A percentile compares a stretch with the other conserved stretches of the same genome.
Conservation (phyloP, 1,139 yeast genomes). For the Diutina mesorugosa region DNA sequence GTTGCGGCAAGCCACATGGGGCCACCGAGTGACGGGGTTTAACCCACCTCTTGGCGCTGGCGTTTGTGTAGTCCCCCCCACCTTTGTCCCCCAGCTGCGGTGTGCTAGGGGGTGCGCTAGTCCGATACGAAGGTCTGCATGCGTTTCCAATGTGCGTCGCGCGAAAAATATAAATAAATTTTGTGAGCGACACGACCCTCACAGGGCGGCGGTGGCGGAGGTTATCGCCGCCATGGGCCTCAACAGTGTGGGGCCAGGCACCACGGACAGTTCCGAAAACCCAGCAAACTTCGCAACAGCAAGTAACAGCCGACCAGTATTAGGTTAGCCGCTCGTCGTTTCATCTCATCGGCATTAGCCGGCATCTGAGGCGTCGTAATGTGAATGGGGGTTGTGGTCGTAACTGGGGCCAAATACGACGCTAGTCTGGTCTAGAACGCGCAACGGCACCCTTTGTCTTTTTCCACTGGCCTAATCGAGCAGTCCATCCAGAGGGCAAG, state of each 20-base stretch:
- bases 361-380: no score
- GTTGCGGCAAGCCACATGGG: no score
- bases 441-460: neutral
- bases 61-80: neutral
- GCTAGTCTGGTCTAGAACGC: neutral
- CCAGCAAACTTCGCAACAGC: no score
- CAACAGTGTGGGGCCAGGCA: no score
- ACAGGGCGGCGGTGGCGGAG: neutral
- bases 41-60: no score
- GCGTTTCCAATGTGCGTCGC: neutral
- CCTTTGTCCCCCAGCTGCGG: neutral
- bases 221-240: no score
- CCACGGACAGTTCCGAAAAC: no score
- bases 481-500: neutral
- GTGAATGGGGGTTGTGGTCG: neutral
- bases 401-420: neutral
- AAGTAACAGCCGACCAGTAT: no score
- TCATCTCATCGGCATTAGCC: no score
- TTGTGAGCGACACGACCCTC: neutral
- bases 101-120: neutral
- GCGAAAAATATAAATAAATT: no score
- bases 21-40: no score
- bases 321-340: no score
- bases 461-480: neutral
- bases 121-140: neutral